Evolutionary conservation across 352 stramenopile species (phyloP), one percentile per base, ranked within the genome.

Genomic region (Pilasporangium apinafurcum): DNA sequence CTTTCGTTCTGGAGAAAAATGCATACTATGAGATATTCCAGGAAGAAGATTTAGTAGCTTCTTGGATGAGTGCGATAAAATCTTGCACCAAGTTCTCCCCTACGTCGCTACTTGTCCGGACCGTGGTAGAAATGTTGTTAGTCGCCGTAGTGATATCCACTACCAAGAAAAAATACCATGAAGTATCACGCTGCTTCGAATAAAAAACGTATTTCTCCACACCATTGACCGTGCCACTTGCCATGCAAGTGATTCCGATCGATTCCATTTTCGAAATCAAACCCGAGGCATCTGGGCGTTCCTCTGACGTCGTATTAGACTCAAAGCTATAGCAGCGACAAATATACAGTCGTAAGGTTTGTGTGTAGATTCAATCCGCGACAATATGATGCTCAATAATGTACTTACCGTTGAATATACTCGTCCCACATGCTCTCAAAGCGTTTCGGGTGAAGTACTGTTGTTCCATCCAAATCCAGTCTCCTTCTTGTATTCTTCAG

Each of bases 361-460:
- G n/a, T n/a, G n/a, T n/a, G n/a, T n/a, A n/a, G n/a, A n/a, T n/a
- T n/a, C n/a, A n/a, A n/a, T n/a, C n/a, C n/a, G n/a, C n/a, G n/a
- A n/a, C n/a, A n/a, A n/a, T 18, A 22, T 21, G 13, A 20, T 13
- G 18, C 9, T 26, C 20, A 26, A 44, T 17, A 21, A 17, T 39
- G 41, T 8, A 64, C 65, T 10, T 49, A 86, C 74, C 71, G 63
- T 48, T 86, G 59, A 1, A 83, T 49, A 31, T 83, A 89, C 49
- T 88, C 67, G 9, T 88, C 74, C 77, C 77, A 92, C 51, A 92
- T 62, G 44, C 50, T 81, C 53, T 92, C 76, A 32, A 88, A 92
- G 13, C 54, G 57, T 42, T 86, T 84, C 0, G 73, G 65, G 40
- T 91, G 53, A 6, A 91, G 56, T 9, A 55, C 61, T 10, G 56